A percentile compares a stretch with the other conserved stretches of the same genome.
These are phyloP conservation scores for Sindora glabra DNA, from an alignment of 306 rosid species.

Conservation along the genomic window DNA sequence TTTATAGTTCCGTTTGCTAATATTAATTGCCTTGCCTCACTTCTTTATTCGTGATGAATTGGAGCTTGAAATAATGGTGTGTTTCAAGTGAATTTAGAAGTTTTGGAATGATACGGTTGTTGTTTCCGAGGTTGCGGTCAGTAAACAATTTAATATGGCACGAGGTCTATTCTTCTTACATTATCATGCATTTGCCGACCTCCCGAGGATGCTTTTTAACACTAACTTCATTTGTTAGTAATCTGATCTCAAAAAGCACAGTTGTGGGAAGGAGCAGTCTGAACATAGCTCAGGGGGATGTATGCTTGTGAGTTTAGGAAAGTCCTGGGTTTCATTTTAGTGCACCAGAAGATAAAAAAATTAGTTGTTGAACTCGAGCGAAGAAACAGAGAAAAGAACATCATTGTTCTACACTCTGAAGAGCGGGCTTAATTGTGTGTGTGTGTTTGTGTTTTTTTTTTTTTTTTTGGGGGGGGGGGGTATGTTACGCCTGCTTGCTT, in stretches of 20 bases:
- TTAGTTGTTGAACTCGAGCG: neutral
- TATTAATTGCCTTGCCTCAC: neutral
- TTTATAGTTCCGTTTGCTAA: neutral
- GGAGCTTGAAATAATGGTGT: too few species aligned
- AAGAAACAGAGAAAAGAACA: neutral
- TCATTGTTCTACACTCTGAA: neutral
- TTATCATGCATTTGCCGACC: neutral
- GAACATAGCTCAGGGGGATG: neutral
- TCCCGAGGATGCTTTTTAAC: neutral
- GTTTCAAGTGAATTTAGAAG: neutral
- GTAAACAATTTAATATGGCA: neutral
- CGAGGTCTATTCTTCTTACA: neutral
- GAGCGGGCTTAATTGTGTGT: too few species aligned
- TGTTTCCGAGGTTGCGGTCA: neutral
- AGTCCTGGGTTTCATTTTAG: neutral
- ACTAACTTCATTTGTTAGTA: neutral
- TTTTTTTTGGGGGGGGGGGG: too few species aligned
- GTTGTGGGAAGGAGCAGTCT: neutral
- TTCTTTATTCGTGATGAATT: too few species aligned
- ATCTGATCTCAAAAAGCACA: neutral
- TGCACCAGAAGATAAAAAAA: neutral
- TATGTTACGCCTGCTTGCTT: too few species aligned
- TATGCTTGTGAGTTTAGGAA: conserved; percentile 8
- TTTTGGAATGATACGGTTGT: neutral
- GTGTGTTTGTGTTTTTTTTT: too few species aligned